Evolutionary conservation across 2,329 filamentous ascomycete species (phyloP).

Genomic region (Keithomyces neogunnii): DNA sequence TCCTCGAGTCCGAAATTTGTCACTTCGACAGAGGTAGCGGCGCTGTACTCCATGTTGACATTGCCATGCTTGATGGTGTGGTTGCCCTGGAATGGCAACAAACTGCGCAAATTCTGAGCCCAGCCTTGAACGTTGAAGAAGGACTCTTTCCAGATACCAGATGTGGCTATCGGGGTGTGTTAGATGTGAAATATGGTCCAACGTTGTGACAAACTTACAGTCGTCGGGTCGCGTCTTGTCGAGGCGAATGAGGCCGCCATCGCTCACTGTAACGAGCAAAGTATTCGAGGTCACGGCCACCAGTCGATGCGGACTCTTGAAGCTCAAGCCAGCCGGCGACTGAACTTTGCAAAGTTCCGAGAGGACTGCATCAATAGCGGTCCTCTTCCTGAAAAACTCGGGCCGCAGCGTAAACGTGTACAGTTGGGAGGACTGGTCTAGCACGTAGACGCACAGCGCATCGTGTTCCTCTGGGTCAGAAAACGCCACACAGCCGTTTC

Average conservation of each 20-base stretch:
- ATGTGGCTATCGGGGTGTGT: constrained; percentile 13
- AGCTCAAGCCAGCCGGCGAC: constrained; percentile 62
- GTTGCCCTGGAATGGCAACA: constrained; percentile 58
- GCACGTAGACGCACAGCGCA: constrained; percentile 67
- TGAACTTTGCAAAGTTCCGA: constrained; percentile 69
- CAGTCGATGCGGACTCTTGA: constrained; percentile 74
- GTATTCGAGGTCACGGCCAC: constrained; percentile 65
- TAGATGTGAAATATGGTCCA: neutral
- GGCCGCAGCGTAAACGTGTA: constrained; percentile 78
- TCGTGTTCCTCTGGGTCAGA: constrained; percentile 73
- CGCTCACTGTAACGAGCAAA: constrained; percentile 71
- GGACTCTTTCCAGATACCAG: constrained; percentile 55
- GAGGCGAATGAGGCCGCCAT: constrained; percentile 67
- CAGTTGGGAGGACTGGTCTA: constrained; percentile 71
- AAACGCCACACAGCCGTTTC: constrained; percentile 71
- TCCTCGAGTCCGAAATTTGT: constrained; percentile 41
- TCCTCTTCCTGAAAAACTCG: constrained; percentile 67
- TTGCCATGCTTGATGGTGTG: constrained; percentile 57
- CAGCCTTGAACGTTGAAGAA: constrained; percentile 68
- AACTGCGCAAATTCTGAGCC: constrained; percentile 55
- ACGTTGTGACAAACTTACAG: constrained; percentile 25
- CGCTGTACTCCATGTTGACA: constrained; percentile 56
- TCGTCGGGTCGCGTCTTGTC: constrained; percentile 46
- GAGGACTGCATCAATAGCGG: constrained; percentile 64
- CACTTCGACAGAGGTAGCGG: constrained; percentile 55